Base-by-base conservation (phyloP, 1,284 basidiomycete genomes). In the Thelephora terrestris region DNA sequence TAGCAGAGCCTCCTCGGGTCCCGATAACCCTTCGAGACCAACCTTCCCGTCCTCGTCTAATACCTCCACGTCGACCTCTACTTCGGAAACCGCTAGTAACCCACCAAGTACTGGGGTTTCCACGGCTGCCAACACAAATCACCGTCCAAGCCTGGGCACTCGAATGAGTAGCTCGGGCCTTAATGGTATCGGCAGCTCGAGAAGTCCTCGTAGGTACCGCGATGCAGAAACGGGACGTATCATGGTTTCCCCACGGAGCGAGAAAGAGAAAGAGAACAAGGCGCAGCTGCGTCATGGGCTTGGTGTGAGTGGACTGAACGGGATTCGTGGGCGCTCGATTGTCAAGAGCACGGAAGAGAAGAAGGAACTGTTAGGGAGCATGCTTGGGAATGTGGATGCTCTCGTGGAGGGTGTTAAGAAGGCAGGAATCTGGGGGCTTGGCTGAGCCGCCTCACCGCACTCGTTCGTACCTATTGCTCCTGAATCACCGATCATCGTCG, bases 381-480 rank as follows among this genome's bases (percentile, higher is more conserved):
- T 91, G 78, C 63, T 93, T 44, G 90, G 88, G 1, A 93, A 93
- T 59, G 89, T 93, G 6, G 89, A 92, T 61, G 82, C 85, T 43
- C 72, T 92, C 7, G 86, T 93, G 4, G 85, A 89, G 56, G 84
- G 88, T 1, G 86, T 92, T 18, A 73, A 83, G 53, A 85, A 81
- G 64, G 86, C 85, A 0, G 88, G 88, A 0, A 80, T 91, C 48
- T 91, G 86, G 86, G 87, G 88, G 2, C 58, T 78, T 20, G 61
- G 57, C 32, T 64, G 48, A 40, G 36, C 10, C 2, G 18, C 39
- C 5, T 42, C 39, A 20, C 18, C 23, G 20, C 39, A 4, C 25
- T 6, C 38, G 9, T 7, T 40, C n/a, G 10, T 20, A 9, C 17
- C 20, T 40, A 7, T 21, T 21, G 18, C 18, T 42, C 21, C 39